Conservation (phyloP, 2,329 filamentous ascomycete genomes). For the Xenosphaeropsis pyriputrescens region DNA sequence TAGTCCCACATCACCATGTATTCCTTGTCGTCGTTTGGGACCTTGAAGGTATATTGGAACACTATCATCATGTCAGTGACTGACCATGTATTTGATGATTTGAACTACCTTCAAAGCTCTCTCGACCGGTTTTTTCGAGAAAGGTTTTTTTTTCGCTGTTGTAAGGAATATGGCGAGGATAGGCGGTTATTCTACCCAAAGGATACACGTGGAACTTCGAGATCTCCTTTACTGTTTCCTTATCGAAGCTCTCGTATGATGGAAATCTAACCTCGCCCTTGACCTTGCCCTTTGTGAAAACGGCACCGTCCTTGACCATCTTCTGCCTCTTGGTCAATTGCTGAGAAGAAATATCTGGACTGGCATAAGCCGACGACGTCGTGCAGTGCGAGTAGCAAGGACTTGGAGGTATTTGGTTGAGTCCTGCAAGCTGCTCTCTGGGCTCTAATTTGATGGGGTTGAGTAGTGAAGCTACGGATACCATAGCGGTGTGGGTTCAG, state of each 20-base stretch:
- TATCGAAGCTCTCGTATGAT: constrained; percentile 55
- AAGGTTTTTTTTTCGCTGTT: constrained; percentile 90
- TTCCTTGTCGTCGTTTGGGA: constrained; percentile 48
- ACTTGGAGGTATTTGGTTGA: constrained; percentile 23
- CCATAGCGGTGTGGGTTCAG: constrained; percentile 28
- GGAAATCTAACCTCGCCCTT: constrained; percentile 59
- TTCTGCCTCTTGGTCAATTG: constrained; percentile 33
- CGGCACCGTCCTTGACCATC: constrained; percentile 47
- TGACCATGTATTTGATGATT: constrained; percentile 3
- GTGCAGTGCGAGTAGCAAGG: constrained; percentile 15
- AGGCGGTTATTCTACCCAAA: constrained; percentile 43
- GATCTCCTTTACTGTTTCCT: constrained; percentile 40
- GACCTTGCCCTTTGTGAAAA: constrained; percentile 44
- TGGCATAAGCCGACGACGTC: constrained; percentile 13
- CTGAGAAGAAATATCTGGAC: constrained; percentile 11
- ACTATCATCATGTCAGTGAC: constrained; percentile 33
- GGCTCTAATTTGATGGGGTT: constrained; percentile 34
- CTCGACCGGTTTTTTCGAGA: constrained; percentile 69
- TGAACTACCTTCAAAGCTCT: constrained; percentile 69
- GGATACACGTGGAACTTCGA: constrained; percentile 51
- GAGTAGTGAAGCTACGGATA: constrained; percentile 50
- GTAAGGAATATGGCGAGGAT: constrained; percentile 73
- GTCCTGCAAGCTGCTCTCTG: constrained; percentile 18
- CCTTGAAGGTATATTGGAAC: constrained; percentile 69
- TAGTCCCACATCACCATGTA: constrained; percentile 95